Conservation (phyloP, 805 yeast species). For the Lipomyces spencermartinsiae region DNA sequence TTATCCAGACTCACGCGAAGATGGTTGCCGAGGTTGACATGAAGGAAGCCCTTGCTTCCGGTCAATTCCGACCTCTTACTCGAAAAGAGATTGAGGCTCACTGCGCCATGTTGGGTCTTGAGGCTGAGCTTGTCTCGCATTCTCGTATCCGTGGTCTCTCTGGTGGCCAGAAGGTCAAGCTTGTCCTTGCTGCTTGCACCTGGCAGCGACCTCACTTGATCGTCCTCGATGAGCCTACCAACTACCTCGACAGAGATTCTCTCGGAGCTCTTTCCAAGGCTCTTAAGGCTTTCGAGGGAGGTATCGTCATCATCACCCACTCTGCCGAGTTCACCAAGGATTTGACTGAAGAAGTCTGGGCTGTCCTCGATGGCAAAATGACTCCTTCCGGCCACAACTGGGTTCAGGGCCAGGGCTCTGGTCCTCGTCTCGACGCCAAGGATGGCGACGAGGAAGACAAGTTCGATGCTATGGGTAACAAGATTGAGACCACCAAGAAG, state of each 20-base stretch:
- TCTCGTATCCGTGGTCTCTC: constrained; percentile 99
- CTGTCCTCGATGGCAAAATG: constrained; percentile 97
- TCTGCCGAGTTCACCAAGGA: constrained; percentile 99
- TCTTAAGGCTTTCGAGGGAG: constrained; percentile 98
- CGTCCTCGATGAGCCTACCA: constrained; percentile 99
- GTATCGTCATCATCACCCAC: constrained; percentile 99
- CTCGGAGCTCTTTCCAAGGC: constrained; percentile 99
- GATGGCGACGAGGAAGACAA: constrained; percentile 94
- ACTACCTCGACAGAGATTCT: constrained; percentile 98
- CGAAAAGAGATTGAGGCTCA: constrained; percentile 99
- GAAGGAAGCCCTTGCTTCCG: constrained; percentile 99
- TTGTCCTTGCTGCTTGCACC: constrained; percentile 99
- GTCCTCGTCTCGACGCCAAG: constrained; percentile 95
- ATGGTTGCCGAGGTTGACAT: constrained; percentile 99
- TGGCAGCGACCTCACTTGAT: constrained; percentile 99
- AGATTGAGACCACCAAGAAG: constrained; percentile 95
- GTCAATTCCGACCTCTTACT: constrained; percentile 99
- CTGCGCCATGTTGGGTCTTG: constrained; percentile 98
- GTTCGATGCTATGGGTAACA: constrained; percentile 99
- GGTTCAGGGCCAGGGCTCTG: constrained; percentile 99
- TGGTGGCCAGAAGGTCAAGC: constrained; percentile 99
- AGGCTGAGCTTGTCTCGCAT: constrained; percentile 98
- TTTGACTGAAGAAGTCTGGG: constrained; percentile 99
- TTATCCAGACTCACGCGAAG: constrained; percentile 96
- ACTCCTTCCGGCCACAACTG: constrained; percentile 99